Evolutionary conservation across 257 asterid genomes (phyloP).

Genomic region (Rhazya stricta): DNA sequence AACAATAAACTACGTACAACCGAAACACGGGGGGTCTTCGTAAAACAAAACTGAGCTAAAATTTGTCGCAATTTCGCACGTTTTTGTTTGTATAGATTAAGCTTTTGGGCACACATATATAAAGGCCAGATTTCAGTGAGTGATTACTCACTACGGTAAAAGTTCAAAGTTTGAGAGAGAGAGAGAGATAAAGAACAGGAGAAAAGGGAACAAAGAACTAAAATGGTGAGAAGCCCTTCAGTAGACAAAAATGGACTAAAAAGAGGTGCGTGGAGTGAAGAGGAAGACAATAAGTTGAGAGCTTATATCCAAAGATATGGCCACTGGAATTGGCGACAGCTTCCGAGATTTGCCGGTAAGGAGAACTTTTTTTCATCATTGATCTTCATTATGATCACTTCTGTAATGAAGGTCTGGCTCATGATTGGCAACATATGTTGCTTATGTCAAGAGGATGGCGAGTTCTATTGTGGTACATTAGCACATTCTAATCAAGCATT

Average conservation of each 20-base stretch:
- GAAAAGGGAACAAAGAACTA: neutral
- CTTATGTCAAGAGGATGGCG: too few relatives aligned
- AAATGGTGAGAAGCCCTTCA: constrained; percentile 26
- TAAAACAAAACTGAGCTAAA: neutral
- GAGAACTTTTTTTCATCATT: neutral
- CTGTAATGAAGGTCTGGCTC: neutral
- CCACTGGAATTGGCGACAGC: constrained; percentile 45
- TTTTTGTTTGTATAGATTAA: neutral
- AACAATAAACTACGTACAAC: neutral
- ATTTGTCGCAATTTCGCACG: neutral
- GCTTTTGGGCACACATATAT: neutral
- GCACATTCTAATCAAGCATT: neutral
- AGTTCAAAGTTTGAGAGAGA: neutral
- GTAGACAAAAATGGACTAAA: constrained; percentile 31
- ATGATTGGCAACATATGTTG: neutral
- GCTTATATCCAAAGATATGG: constrained; percentile 33
- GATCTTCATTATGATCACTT: neutral
- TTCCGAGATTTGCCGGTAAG: constrained; percentile 38
- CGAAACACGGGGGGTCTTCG: neutral
- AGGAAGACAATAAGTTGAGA: constrained; percentile 41
- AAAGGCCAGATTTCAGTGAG: neutral
- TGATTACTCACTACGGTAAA: neutral
- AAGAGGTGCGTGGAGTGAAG: constrained; percentile 53
- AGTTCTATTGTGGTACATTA: neutral
- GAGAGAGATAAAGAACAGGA: too few relatives aligned